A percentile compares a stretch with the other conserved stretches of the same genome.
Evolutionary conservation across 2,329 filamentous ascomycete genomes (phyloP).

Genomic region (Alternaria novae-zelandiae): DNA sequence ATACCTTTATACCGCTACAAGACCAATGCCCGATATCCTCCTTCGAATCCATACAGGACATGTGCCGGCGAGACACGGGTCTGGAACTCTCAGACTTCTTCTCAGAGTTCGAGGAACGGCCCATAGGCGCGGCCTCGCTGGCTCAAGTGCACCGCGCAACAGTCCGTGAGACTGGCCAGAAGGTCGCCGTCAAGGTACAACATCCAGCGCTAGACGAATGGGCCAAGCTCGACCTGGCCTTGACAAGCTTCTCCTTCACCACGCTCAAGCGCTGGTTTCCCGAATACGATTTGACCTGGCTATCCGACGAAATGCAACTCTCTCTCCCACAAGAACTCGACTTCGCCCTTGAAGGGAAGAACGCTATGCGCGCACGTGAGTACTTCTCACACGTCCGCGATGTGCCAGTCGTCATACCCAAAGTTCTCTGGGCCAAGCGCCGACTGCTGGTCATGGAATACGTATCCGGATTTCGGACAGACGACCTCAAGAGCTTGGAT

Average conservation of each 20-base stretch:
- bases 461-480: slow-evolving; percentile 82
- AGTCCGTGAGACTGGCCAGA: slow-evolving; percentile 79
- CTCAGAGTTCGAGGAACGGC: slow-evolving; percentile 77
- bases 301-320: slow-evolving; percentile 89
- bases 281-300: slow-evolving; percentile 96
- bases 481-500: slow-evolving; percentile 89
- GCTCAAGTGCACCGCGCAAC: slow-evolving; percentile 93
- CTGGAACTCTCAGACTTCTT: slow-evolving; percentile 81
- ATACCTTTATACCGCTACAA: slow-evolving; percentile 93
- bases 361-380: slow-evolving; percentile 77
- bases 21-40: slow-evolving; percentile 95
- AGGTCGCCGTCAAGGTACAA: slow-evolving; percentile 95
- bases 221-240: slow-evolving; percentile 82
- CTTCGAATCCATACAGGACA: slow-evolving; percentile 80
- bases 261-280: slow-evolving; percentile 93
- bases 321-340: slow-evolving; percentile 92
- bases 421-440: slow-evolving; percentile 86
- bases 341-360: slow-evolving; percentile 83
- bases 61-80: slow-evolving; percentile 87
- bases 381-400: slow-evolving; percentile 79
- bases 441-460: slow-evolving; percentile 96
- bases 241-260: slow-evolving; percentile 88
- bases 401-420: slow-evolving; percentile 85
- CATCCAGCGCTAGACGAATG: slow-evolving; percentile 89
- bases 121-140: slow-evolving; percentile 90